Evolutionary conservation across 768 basidiomycete species (phyloP), one percentile per base, ranked within the genome.

Genomic region (Tubosaeta sp.): DNA sequence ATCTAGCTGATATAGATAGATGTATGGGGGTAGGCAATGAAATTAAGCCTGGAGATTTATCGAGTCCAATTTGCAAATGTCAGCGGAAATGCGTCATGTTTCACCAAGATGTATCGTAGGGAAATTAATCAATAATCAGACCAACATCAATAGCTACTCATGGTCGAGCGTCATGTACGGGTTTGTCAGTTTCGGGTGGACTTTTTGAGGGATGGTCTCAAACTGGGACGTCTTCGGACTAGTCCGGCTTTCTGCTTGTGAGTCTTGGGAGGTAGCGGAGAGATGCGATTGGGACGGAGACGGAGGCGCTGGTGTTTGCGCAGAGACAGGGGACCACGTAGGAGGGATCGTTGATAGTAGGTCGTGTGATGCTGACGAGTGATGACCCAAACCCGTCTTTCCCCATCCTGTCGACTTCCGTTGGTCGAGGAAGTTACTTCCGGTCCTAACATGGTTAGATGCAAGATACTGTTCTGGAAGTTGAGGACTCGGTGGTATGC

Each of bases 221-320:
- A 85, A 86, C 60, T 85, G 83, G 14, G 83, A 81, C 13, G 71
- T 74, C 59, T 88, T 85, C 52, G 84, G 76, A 62, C 81, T 84
- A 34, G 76, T 75, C 19, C 75, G 70, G 49, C 74, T 75, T 45
- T 71, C 73, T 51, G 52, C 46, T 14, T 61, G 52, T 32, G 63
- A 60, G 49, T 59, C 54, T 57, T 60, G 61, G 46, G 64, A 64
- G 44, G 53, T 45, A 14, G 59, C 32, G 5, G 64, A 61, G 22
- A 66, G 46, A 17, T 62, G 56, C 31, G 68, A 65, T 45, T 55
- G 67, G 47, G 61, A 62, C 14, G 67, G 65, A 34, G 71, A 70
- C 31, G 56, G 53, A 48, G 67, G 65, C 29, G 51, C 53, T 41
- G 61, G 49, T 26, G 46, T 25, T 45, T 60, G 63, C 42, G 52